Percentiles rank a stretch among this genome's conserved stretches.
Evolutionary conservation across 139 green algal genomes (phyloP).

Genomic region (Chlorella sp.): DNA sequence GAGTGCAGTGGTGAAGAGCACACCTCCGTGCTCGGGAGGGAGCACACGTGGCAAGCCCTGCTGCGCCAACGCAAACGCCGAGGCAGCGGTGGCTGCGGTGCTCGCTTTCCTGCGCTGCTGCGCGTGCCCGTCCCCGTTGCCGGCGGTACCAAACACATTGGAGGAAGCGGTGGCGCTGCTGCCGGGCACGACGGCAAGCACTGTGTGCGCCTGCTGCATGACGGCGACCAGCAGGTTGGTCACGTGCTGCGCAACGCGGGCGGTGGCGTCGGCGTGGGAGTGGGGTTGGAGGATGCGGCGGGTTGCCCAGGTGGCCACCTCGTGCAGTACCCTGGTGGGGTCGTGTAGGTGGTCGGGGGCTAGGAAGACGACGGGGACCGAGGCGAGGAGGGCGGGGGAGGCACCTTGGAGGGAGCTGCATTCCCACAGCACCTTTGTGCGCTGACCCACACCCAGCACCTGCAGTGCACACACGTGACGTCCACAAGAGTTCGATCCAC

Average conservation of each 20-base stretch:
- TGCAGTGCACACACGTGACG: too few species aligned
- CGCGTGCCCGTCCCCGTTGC: too few species aligned
- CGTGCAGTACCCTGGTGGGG: not conserved
- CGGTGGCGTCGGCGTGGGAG: not conserved
- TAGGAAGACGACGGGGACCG: slow-evolving; percentile 15
- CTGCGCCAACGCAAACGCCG: too few species aligned
- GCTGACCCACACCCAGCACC: not conserved
- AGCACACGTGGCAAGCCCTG: too few species aligned
- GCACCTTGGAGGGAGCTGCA: slow-evolving; percentile 9
- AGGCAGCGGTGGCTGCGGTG: too few species aligned
- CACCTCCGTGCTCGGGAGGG: not conserved
- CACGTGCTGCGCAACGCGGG: too few species aligned
- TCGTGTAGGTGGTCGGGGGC: not conserved
- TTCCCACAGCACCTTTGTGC: slow-evolving; percentile 21
- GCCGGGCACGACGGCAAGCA: too few species aligned
- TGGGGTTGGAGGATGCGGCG: not conserved
- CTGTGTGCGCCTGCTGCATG: not conserved
- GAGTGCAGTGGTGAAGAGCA: not conserved
- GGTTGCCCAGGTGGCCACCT: not conserved
- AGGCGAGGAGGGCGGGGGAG: slow-evolving; percentile 19
- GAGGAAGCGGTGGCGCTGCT: too few species aligned
- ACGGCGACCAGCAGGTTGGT: not conserved
- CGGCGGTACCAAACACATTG: too few species aligned
- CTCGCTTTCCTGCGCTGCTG: too few species aligned
- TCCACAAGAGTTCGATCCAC: too few species aligned